Evolutionary conservation across 2,329 filamentous ascomycete species (phyloP).

Genomic region (Stemphylium vesicarium): DNA sequence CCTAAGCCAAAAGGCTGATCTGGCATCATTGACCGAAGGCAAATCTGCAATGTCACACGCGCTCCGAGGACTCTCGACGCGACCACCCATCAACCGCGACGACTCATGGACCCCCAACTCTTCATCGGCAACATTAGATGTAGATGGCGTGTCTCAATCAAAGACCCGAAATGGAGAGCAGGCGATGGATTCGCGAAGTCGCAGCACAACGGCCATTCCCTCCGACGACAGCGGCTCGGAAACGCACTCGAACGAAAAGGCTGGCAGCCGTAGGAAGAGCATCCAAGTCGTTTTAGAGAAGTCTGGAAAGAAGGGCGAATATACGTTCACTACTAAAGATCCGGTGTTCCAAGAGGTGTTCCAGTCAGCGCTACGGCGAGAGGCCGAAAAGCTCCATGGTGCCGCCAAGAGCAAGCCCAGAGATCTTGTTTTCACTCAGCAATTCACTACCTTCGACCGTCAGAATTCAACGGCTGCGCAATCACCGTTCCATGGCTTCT

Average conservation of each 20-base stretch:
- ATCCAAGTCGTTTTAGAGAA: slow-evolving; percentile 57
- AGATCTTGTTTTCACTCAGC: slow-evolving; percentile 72
- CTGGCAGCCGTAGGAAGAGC: slow-evolving; percentile 43
- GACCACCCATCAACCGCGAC: slow-evolving; percentile 21
- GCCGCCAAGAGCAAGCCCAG: slow-evolving; percentile 52
- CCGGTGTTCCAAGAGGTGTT: slow-evolving; percentile 57
- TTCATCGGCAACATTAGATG: slow-evolving; percentile 37
- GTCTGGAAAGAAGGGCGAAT: slow-evolving; percentile 54
- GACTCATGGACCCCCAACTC: slow-evolving; percentile 39
- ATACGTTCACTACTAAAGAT: slow-evolving; percentile 59
- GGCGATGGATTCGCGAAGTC: slow-evolving; percentile 42
- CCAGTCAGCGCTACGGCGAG: slow-evolving; percentile 51
- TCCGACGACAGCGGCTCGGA: slow-evolving; percentile 33
- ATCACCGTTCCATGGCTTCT: slow-evolving; percentile 80
- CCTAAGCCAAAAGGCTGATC: slow-evolving; percentile 12
- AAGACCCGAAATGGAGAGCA: slow-evolving; percentile 47
- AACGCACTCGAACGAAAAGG: slow-evolving; percentile 9
- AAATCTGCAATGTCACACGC: slow-evolving; percentile 36
- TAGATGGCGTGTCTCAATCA: slow-evolving; percentile 52
- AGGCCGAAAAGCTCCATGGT: slow-evolving; percentile 42
- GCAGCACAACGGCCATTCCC: slow-evolving; percentile 31
- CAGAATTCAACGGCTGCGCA: slow-evolving; percentile 69
- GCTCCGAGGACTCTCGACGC: slow-evolving; percentile 36
- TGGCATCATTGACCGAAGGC: slow-evolving; percentile 22
- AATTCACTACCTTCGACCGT: slow-evolving; percentile 76